These are phyloP conservation scores for Euphorbia schlechtendalii DNA, from an alignment of 441 rosid genomes.

Conservation along the genomic window DNA sequence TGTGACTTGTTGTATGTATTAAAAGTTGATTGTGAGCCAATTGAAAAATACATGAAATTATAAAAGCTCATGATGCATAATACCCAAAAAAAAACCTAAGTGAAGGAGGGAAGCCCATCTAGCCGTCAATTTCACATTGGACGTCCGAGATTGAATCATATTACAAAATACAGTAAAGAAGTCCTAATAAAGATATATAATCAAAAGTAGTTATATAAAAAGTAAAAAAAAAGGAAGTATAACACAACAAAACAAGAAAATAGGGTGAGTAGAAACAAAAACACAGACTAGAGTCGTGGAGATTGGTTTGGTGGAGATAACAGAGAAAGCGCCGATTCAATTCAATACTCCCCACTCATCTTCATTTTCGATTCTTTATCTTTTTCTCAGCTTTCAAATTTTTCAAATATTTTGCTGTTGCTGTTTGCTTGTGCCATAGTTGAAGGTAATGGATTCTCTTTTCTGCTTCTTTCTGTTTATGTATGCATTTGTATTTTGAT, in stretches of 20 bases:
- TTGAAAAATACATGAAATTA: too few relatives aligned
- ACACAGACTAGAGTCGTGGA: slow-evolving; percentile 1
- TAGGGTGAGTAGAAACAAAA: neutral
- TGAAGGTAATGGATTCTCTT: slow-evolving; percentile 21
- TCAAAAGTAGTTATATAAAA: neutral
- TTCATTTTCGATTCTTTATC: neutral
- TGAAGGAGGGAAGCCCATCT: neutral
- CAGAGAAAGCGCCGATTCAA: slow-evolving; percentile 22
- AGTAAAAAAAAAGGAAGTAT: neutral
- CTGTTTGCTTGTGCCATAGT: slow-evolving; percentile 1
- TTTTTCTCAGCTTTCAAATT: slow-evolving; percentile 13
- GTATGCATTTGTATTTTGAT: too few relatives aligned
- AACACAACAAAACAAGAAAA: neutral
- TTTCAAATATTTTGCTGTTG: neutral
- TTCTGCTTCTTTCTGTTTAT: slow-evolving; percentile 4
- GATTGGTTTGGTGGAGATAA: slow-evolving; percentile 21
- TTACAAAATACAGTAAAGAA: too few relatives aligned
- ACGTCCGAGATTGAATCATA: neutral
- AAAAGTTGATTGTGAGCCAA: too few relatives aligned
- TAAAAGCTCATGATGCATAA: too few relatives aligned
- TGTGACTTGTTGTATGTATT: too few relatives aligned
- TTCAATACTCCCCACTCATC: too few relatives aligned
- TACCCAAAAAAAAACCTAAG: neutral
- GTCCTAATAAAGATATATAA: too few relatives aligned
- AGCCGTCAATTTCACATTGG: neutral